These are phyloP conservation scores for Tillandsia fasciculata DNA, from an alignment of 176 grass and related monocot genomes.

Conservation along the genomic window DNA sequence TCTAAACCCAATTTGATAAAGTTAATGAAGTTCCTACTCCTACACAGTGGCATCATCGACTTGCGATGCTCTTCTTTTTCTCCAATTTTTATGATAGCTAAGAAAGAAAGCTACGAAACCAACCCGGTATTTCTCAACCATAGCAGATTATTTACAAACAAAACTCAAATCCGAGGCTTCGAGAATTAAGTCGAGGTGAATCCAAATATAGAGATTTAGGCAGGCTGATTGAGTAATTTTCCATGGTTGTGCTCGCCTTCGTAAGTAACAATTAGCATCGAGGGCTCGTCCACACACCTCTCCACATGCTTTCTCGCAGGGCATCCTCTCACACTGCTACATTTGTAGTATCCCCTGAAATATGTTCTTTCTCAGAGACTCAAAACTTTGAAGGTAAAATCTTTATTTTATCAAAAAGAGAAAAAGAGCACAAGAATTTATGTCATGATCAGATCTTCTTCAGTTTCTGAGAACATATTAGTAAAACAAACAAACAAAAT, in stretches of 20 bases:
- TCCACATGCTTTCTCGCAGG: slow-evolving; percentile 88
- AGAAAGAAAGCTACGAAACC: neutral
- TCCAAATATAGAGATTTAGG: slow-evolving; percentile 6
- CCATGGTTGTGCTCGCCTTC: slow-evolving; percentile 85
- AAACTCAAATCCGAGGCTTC: neutral
- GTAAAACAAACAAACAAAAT: neutral
- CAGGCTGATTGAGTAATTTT: slow-evolving; percentile 28
- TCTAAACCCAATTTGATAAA: neutral
- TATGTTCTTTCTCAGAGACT: neutral
- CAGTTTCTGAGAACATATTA: neutral
- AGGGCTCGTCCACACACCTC: slow-evolving; percentile 71
- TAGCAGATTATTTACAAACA: neutral
- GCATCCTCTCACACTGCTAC: slow-evolving; percentile 81
- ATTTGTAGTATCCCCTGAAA: slow-evolving; percentile 91
- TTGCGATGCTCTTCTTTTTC: neutral
- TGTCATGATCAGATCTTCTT: too few species aligned
- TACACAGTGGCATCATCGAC: too few species aligned
- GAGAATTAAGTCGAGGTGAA: too few species aligned
- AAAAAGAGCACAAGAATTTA: neutral
- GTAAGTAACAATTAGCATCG: slow-evolving; percentile 90
- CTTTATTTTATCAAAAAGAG: neutral
- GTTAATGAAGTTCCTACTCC: neutral
- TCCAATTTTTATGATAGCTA: neutral
- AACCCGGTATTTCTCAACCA: neutral
- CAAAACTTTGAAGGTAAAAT: neutral